Evolutionary conservation across 2,329 filamentous ascomycete species (phyloP), one percentile per base, ranked within the genome.

Genomic region (Ceratocystis alfenasii): DNA sequence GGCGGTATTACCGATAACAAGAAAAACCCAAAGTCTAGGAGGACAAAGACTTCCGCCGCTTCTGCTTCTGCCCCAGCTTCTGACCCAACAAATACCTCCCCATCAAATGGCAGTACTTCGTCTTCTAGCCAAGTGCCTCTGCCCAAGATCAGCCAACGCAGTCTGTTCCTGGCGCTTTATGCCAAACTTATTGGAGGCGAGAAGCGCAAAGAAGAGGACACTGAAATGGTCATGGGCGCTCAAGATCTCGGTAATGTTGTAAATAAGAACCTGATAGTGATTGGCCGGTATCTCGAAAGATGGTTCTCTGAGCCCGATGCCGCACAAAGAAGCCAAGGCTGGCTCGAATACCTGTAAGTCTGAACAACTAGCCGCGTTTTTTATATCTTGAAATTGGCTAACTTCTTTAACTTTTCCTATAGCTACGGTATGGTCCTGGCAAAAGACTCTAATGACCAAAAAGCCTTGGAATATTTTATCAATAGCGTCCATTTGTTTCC

Each of bases 141-240:
- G 17, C 84, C 84, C 1, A 77, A 76, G 64, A 74, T 96, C 63
- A 96, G 92, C 73, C 91, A 96, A 74, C 95, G 93, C 76, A 91
- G 93, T 64, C 76, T 97, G 22, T 99, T 99, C 72, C 80, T 99
- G 10, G 88, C 91, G 0, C 79, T 97, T 3, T 99, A 99, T 72
- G 90, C 94, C 57, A 95, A 93, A 73, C 91, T 92, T 73, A 83
- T 97, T 69, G 88, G 92, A 0, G 94, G 94, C 1, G 94, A 99
- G 79, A 96, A 97, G 79, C 86, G 90, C 69, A 96, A 93, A 75
- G 90, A 96, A 71, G 94, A 99, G 75, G 93, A 97, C 67, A 90
- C 89, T 25, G 94, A 99, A 76, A 96, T 96, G 88, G 89, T 99
- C 63, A 85, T 97, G 76, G 94, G 94, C 0, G 93, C 94, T 1